These are phyloP conservation scores for Yamadazyma endophytica DNA, from an alignment of 805 yeast species.

Conservation along the genomic window DNA sequence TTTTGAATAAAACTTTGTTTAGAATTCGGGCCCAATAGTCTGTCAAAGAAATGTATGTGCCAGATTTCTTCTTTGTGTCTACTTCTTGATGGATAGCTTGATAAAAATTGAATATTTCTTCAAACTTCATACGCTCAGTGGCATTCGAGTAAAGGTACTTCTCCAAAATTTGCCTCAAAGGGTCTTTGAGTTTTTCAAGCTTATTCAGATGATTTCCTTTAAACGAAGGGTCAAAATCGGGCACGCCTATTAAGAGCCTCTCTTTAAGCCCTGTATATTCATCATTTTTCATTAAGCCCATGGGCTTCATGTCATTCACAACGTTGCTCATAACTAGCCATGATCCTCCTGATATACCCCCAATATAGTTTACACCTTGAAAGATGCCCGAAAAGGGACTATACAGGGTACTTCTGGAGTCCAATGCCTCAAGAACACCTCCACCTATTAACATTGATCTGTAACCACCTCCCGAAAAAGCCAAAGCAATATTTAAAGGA, in stretches of 20 bases:
- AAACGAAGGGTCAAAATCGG: conserved; percentile 41
- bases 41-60: conserved; percentile 55
- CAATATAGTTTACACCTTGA: conserved; percentile 52
- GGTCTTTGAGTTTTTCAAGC: neutral
- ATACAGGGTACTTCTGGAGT: conserved; percentile 29
- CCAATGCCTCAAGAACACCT: conserved; percentile 52
- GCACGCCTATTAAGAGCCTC: conserved; percentile 54
- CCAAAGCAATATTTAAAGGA: conserved; percentile 29
- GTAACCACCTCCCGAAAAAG: conserved; percentile 52
- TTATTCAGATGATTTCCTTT: conserved; percentile 1
- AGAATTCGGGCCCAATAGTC: conserved; percentile 70
- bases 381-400: conserved; percentile 52
- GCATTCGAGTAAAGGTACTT: neutral
- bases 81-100: conserved; percentile 52
- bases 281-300: conserved; percentile 17
- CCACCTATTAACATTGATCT: conserved; percentile 59
- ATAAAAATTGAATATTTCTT: conserved; percentile 42
- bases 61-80: conserved; percentile 46
- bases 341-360: conserved; percentile 70
- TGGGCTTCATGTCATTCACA: conserved; percentile 26
- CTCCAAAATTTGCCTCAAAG: neutral
- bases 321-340: conserved; percentile 56
- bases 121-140: conserved; percentile 3
- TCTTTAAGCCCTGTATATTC: conserved; percentile 40
- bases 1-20: conserved; percentile 39